These are phyloP conservation scores for Coemansia biformis DNA, from an alignment of 192 early-diverging fungal species.

Conservation along the genomic window DNA sequence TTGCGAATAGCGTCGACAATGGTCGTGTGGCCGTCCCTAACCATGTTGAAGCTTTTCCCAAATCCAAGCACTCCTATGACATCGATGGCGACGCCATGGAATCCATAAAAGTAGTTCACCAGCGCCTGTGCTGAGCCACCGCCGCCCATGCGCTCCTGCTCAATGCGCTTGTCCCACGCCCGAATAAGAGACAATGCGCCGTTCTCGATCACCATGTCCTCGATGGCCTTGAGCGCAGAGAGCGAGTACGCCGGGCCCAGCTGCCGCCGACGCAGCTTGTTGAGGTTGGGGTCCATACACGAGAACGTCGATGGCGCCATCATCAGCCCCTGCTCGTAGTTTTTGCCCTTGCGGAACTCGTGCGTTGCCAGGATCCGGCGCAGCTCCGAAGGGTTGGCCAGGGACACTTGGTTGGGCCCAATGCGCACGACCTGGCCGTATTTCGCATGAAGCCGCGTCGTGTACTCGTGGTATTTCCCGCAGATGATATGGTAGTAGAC, in stretches of 20 bases:
- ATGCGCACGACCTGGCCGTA: conserved; percentile 46
- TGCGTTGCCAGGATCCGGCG: conserved; percentile 35
- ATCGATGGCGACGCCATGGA: conserved; percentile 32
- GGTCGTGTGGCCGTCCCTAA: conserved; percentile 4
- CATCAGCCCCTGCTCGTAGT: conserved; percentile 20
- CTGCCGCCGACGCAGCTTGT: conserved; percentile 27
- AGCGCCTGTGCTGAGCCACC: neutral
- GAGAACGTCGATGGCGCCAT: conserved; percentile 24
- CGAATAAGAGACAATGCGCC: conserved; percentile 26
- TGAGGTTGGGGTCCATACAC: conserved; percentile 29
- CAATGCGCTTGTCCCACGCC: conserved; percentile 20
- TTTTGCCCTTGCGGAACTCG: conserved; percentile 23
- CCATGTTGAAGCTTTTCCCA: conserved; percentile 23
- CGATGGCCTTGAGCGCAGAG: conserved; percentile 8
- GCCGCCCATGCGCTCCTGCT: neutral
- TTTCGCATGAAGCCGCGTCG: conserved; percentile 11
- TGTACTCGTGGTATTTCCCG: conserved; percentile 27
- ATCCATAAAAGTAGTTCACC: conserved; percentile 40
- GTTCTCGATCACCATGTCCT: conserved; percentile 18
- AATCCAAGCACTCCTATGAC: conserved; percentile 37
- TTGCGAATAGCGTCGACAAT: conserved; percentile 21
- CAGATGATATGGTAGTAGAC: conserved; percentile 11
- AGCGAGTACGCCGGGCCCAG: conserved; percentile 23
- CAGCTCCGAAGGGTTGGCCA: conserved; percentile 13
- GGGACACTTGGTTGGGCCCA: conserved; percentile 26